Evolutionary conservation across 192 early-diverging fungal genomes (phyloP), one percentile per base, ranked within the genome.

Genomic region (Mortierella hygrophila): DNA sequence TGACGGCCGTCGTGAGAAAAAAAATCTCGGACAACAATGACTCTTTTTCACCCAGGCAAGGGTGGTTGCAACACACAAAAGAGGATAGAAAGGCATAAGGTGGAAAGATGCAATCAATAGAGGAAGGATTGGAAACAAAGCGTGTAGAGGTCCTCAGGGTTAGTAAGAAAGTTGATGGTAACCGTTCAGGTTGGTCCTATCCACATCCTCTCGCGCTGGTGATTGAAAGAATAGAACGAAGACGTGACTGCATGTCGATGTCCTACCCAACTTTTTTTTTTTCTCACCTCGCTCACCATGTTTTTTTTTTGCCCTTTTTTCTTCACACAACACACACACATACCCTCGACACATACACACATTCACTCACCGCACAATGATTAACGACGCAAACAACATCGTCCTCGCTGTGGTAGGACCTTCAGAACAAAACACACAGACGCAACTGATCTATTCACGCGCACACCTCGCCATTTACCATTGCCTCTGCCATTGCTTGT

Each of bases 301-400:
- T 52, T 46, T 18, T 57, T 57, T 74, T 38, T 15, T 65, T 32
- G 32, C 21, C 1, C 23, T 65, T 13, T 65, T 10, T 65, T 65
- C 29, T 65, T 65, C 26, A 46, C 11, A 46, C 42, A 29, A n/a
- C 37, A 57, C 26, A 68, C n/a, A 46, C 75, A 76, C 60, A 68
- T 57, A 76, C 38, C 38, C 38, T 40, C 38, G 6, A 6, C 38
- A 6, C 38, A 40, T 40, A 40, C 74, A 44, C 5, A 68, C 42
- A 68, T 38, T 65, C 41, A 63, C 74, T 41, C n/a, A 13, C 74
- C 65, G 23, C 68, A 40, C n/a, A 49, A 85, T 85, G 83, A 85
- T 85, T 75, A 85, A 85, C 83, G 83, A 85, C 78, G 83, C 83
- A n/a, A 85, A 85, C 63, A 85, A 85, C 83, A 85, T 85, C 41